phyloP scores from a whole-genome alignment of 768 basidiomycete species.

The Suillus placidus region DNA sequence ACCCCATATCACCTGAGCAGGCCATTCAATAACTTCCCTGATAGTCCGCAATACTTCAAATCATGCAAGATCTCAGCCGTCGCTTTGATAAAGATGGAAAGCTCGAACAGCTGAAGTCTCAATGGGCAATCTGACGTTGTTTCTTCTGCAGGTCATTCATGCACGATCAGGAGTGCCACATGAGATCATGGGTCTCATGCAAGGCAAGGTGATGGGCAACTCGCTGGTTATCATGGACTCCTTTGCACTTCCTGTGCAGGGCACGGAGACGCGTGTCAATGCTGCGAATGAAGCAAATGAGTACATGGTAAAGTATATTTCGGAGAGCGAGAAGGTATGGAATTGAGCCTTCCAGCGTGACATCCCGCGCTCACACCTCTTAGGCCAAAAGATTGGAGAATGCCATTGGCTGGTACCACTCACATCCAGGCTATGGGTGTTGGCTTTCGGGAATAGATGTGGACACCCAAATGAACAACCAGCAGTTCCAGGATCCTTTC shows the following conservation, averaged over 20 bases:
- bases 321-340: constrained; percentile 74
- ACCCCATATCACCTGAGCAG: constrained; percentile 10
- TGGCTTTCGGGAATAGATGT: constrained; percentile 99
- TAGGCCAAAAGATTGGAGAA: constrained; percentile 86
- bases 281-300: constrained; percentile 95
- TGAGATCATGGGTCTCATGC: constrained; percentile 99
- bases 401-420: constrained; percentile 97
- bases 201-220: constrained; percentile 87
- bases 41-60: constrained; percentile 80
- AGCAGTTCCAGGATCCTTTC: constrained; percentile 94
- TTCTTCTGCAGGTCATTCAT: constrained; percentile 81
- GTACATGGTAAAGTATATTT: constrained; percentile 96
- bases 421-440: constrained; percentile 98
- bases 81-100: constrained; percentile 93
- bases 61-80: constrained; percentile 94
- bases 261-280: constrained; percentile 97
- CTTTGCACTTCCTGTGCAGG: constrained; percentile 95
- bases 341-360: constrained; percentile 3
- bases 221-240: constrained; percentile 90
- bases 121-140: constrained; percentile 12
- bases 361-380: background rate
- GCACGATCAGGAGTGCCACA: constrained; percentile 96
- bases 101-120: constrained; percentile 11
- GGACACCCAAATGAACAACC: constrained; percentile 93
- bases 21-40: background rate